These are phyloP conservation scores for Pterothamnion heteromorphum DNA, from an alignment of 31 red algal genomes.

Conservation along the genomic window DNA sequence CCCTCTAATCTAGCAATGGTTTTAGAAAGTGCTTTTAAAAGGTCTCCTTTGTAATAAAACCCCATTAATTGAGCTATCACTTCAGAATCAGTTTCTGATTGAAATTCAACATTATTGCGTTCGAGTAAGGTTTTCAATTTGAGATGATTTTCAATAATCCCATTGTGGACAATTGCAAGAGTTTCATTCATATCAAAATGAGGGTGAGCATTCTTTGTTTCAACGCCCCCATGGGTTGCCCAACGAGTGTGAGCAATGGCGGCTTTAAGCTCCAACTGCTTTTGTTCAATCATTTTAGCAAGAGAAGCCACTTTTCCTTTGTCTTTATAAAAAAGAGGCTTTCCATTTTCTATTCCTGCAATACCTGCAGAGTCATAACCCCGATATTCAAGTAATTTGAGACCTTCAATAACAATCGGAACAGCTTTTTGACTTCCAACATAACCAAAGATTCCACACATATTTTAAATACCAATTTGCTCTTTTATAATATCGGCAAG, in stretches of 20 bases:
- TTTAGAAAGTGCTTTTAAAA: background rate
- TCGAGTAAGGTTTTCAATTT: constrained; percentile 75
- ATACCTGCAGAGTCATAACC: constrained; percentile 97
- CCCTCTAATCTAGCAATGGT: background rate
- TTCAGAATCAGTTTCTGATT: constrained; percentile 85
- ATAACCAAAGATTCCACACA: constrained; percentile 98
- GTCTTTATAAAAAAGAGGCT: constrained; percentile 49
- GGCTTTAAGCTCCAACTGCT: background rate
- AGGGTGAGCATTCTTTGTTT: constrained; percentile 79
- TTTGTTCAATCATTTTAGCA: constrained; percentile 44
- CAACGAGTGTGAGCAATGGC: constrained; percentile 93
- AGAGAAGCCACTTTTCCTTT: constrained; percentile 70
- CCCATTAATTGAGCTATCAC: constrained; percentile 83
- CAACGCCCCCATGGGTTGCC: constrained; percentile 94
- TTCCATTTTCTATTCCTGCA: constrained; percentile 58
- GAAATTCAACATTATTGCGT: constrained; percentile 59
- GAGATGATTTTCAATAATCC: constrained; percentile 94
- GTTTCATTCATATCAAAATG: constrained; percentile 63
- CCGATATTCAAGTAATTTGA: constrained; percentile 94
- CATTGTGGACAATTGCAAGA: constrained; percentile 97
- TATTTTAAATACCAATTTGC: constrained; percentile 12
- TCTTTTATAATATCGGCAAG: too few relatives aligned
- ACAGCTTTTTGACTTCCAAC: constrained; percentile 53
- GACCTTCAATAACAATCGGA: constrained; percentile 68
- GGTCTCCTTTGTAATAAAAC: constrained; percentile 59